phyloP scores from a whole-genome alignment of 257 asterid species.

The Solanum dulcamara region DNA sequence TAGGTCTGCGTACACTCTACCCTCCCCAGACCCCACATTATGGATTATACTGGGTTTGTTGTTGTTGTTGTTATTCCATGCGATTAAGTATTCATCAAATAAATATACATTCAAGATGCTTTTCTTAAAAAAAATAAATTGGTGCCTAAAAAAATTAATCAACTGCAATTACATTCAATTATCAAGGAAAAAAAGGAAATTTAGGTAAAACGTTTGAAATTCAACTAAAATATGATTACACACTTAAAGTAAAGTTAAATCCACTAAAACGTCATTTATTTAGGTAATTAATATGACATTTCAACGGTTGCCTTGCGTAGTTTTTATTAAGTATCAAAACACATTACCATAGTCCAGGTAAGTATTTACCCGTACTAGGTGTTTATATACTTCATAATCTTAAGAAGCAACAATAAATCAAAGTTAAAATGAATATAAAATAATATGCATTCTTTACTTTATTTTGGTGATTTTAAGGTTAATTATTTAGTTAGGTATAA shows the following conservation, averaged over 20 bases:
- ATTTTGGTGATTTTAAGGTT: neutral
- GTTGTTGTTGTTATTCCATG: no score
- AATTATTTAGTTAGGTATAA: neutral
- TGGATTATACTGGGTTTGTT: no score
- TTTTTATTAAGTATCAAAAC: neutral
- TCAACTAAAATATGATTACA: neutral
- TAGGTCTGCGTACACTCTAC: no score
- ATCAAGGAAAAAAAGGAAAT: neutral
- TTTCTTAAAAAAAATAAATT: neutral
- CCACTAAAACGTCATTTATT: neutral
- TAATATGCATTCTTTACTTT: neutral
- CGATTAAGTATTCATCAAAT: neutral
- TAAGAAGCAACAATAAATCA: neutral
- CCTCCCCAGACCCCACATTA: no score
- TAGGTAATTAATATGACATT: neutral
- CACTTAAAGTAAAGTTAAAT: neutral
- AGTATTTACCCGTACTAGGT: neutral
- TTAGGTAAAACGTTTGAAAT: neutral
- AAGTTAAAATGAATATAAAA: neutral
- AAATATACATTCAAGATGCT: neutral
- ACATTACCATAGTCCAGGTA: neutral
- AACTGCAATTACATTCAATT: neutral
- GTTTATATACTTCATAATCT: neutral
- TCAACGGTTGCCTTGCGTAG: neutral
- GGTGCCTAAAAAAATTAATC: neutral